A percentile compares a stretch with the other conserved stretches of the same genome.
These are phyloP conservation scores for Ogataea dorogensis DNA, from an alignment of 805 yeast species.

Conservation along the genomic window DNA sequence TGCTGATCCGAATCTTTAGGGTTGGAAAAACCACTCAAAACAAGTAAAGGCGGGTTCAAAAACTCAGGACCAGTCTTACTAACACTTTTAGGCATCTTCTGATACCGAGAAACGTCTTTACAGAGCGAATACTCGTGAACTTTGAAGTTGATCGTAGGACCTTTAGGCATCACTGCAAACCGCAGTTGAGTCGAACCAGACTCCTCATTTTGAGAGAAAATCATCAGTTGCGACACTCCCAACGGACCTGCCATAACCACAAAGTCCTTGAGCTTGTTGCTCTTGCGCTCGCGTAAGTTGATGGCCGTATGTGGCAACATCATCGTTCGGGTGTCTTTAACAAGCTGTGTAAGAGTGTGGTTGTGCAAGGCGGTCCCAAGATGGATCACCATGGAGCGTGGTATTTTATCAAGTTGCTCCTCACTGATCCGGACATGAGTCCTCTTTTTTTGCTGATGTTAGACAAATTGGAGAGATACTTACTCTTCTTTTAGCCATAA, in stretches of 20 bases:
- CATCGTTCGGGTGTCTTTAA: constrained; percentile 78
- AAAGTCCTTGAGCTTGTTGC: constrained; percentile 85
- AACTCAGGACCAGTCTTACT: constrained; percentile 64
- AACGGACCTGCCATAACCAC: constrained; percentile 99
- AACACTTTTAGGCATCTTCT: constrained; percentile 76
- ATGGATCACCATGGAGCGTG: constrained; percentile 91
- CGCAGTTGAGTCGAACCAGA: constrained; percentile 81
- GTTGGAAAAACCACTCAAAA: constrained; percentile 84
- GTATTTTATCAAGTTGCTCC: constrained; percentile 71
- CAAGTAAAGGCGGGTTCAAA: constrained; percentile 81
- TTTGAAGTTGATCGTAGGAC: constrained; percentile 88
- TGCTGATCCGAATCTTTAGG: constrained; percentile 61
- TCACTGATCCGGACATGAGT: constrained; percentile 70
- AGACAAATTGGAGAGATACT: constrained; percentile 16
- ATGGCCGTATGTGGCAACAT: constrained; percentile 98
- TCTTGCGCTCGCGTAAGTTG: constrained; percentile 78
- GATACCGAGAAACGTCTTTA: constrained; percentile 70
- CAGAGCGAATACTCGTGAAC: constrained; percentile 74
- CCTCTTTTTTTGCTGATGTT: constrained; percentile 67
- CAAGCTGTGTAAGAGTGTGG: constrained; percentile 80
- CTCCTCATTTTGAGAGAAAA: constrained; percentile 77
- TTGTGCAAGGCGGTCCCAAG: constrained; percentile 74
- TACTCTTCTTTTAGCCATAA: constrained; percentile 38
- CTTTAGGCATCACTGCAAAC: constrained; percentile 84
- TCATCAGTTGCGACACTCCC: constrained; percentile 84